A percentile compares a stretch with the other conserved stretches of the same genome.
These are phyloP conservation scores for Multifurca ochricompacta DNA, from an alignment of 768 basidiomycete genomes.

Conservation along the genomic window DNA sequence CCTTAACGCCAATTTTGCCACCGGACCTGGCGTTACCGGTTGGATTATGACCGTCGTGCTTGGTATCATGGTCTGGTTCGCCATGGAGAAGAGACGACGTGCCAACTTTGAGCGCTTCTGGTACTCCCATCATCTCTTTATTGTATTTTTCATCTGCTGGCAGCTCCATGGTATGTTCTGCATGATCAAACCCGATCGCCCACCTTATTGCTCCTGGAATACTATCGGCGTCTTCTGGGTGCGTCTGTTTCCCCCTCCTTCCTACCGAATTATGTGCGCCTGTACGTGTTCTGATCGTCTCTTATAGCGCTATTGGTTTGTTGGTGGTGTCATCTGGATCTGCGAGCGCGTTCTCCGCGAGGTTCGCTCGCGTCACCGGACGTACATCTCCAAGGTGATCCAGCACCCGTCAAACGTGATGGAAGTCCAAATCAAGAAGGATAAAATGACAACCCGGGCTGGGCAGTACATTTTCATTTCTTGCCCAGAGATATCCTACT, in stretches of 20 bases:
- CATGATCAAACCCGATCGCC: constrained; percentile 87
- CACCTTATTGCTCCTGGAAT: constrained; percentile 81
- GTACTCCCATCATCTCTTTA: constrained; percentile 85
- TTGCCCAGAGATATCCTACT: constrained; percentile 89
- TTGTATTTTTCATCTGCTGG: constrained; percentile 90
- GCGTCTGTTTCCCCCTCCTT: constrained; percentile 26
- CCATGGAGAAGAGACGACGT: constrained; percentile 70
- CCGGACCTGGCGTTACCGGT: constrained; percentile 75
- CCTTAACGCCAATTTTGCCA: constrained; percentile 69
- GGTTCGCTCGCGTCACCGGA: constrained; percentile 81
- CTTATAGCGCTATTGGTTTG: constrained; percentile 76
- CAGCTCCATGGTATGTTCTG: constrained; percentile 96
- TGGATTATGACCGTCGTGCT: constrained; percentile 81
- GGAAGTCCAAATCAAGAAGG: constrained; percentile 97
- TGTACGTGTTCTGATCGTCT: constrained; percentile 4
- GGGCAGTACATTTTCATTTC: constrained; percentile 92
- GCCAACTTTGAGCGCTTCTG: constrained; percentile 84
- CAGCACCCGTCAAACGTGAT: constrained; percentile 92
- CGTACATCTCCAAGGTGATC: constrained; percentile 91
- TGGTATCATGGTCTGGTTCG: constrained; percentile 76
- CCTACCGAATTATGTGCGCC: background rate
- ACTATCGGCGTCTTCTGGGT: constrained; percentile 95
- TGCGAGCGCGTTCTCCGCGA: constrained; percentile 87
- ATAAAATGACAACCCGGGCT: constrained; percentile 72
- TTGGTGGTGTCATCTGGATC: constrained; percentile 82